These are phyloP conservation scores for Yarrowia keelungensis DNA, from an alignment of 805 yeast genomes.

Conservation along the genomic window DNA sequence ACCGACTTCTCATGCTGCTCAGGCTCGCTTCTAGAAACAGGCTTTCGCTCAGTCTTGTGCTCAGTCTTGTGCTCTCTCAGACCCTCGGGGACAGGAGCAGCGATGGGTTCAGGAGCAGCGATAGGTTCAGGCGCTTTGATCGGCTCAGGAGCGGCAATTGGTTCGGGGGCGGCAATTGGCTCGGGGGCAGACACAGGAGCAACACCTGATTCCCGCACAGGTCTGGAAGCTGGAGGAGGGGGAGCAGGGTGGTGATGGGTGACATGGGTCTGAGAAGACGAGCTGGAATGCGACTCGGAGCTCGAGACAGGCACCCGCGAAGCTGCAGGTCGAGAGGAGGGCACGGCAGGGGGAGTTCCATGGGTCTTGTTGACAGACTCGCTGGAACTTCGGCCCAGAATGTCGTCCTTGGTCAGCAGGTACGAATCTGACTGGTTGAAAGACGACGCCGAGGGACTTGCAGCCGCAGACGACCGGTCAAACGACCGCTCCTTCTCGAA, in stretches of 20 bases:
- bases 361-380: background rate
- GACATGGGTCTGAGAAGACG: conserved; percentile 1
- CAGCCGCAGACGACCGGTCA: background rate
- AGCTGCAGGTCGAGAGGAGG: background rate
- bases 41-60: conserved; percentile 2
- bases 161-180: conserved; percentile 6
- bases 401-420: conserved; percentile 12
- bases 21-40: background rate
- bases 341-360: conserved; percentile 6
- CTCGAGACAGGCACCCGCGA: background rate
- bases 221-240: conserved; percentile 12
- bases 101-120: background rate
- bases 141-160: conserved; percentile 1
- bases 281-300: background rate
- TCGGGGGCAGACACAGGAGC: conserved; percentile 1
- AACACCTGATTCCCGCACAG: background rate
- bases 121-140: background rate
- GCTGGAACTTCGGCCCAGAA: background rate
- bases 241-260: conserved; percentile 23
- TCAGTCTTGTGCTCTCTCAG: background rate
- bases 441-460: background rate
- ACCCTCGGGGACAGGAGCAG: conserved; percentile 4
- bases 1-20: background rate
- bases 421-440: background rate
- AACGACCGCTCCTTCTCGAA: conserved; percentile 9